Percentiles rank a stretch among this genome's conserved stretches.
Evolutionary conservation across 208 protist genomes (phyloP).

Genomic region (Leishmania lainsoni): DNA sequence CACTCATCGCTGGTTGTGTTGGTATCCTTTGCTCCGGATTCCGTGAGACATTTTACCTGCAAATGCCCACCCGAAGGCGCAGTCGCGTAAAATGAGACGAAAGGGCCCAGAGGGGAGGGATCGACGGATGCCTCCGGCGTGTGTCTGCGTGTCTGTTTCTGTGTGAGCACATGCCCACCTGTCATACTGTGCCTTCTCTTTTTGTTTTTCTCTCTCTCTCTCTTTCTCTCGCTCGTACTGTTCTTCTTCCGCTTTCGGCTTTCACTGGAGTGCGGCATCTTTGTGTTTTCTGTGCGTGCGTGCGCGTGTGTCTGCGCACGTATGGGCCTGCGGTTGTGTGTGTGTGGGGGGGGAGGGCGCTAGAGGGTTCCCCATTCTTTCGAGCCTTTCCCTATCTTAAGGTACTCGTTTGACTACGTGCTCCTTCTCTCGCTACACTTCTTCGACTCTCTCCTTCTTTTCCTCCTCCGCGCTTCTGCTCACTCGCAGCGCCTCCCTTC

Average conservation of each 20-base stretch:
- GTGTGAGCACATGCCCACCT: not conserved
- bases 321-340: slow-evolving; percentile 1
- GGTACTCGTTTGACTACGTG: not conserved
- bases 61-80: not conserved
- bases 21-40: not conserved
- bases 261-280: not conserved
- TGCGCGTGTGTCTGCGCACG: slow-evolving; percentile 9
- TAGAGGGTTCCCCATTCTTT: not conserved
- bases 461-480: not conserved
- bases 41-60: not conserved
- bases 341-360: no score
- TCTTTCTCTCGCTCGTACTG: not conserved
- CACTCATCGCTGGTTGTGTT: not conserved
- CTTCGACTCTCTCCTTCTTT: not conserved
- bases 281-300: not conserved
- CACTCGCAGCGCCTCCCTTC: not conserved
- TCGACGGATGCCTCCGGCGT: not conserved
- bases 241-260: not conserved
- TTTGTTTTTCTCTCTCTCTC: not conserved
- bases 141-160: not conserved
- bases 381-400: not conserved
- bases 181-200: not conserved
- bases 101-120: not conserved
- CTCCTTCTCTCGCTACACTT: not conserved
- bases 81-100: not conserved